Evolutionary conservation across 345 rosid species (phyloP).

Genomic region (Citropsis articulata): DNA sequence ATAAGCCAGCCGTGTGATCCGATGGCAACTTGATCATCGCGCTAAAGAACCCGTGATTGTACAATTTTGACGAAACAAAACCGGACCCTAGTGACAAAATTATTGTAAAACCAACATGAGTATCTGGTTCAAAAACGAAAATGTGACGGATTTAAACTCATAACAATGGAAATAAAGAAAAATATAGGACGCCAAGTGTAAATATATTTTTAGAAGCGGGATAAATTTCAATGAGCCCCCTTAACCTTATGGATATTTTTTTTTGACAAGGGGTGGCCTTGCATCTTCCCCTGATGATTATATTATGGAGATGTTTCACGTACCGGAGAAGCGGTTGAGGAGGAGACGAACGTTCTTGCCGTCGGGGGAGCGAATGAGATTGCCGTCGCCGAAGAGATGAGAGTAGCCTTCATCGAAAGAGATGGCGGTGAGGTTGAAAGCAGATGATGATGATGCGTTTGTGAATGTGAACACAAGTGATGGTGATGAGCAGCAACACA

Average conservation of each 20-base stretch:
- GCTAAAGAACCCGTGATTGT: constrained; percentile 80
- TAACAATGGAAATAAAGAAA: too few relatives aligned
- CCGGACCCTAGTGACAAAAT: constrained; percentile 59
- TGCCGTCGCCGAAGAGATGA: constrained; percentile 81
- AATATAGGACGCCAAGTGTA: too few relatives aligned
- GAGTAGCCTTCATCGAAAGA: constrained; percentile 75
- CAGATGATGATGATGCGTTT: not conserved
- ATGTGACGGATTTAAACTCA: too few relatives aligned
- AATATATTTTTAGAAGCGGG: too few relatives aligned
- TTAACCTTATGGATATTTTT: too few relatives aligned
- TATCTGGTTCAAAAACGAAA: too few relatives aligned
- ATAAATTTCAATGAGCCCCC: too few relatives aligned
- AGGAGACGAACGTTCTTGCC: constrained; percentile 78
- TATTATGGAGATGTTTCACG: too few relatives aligned
- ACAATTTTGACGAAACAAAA: constrained; percentile 78
- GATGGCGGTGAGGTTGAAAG: constrained; percentile 53
- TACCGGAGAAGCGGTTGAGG: constrained; percentile 81
- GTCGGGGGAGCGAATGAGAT: constrained; percentile 75
- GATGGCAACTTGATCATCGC: constrained; percentile 84
- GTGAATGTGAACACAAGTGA: not conserved
- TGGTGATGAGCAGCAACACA: not conserved
- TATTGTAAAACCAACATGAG: too few relatives aligned
- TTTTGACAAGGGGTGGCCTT: too few relatives aligned
- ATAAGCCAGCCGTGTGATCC: constrained; percentile 82
- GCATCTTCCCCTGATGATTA: too few relatives aligned